Evolutionary conservation across 2,329 filamentous ascomycete genomes (phyloP), one percentile per base, ranked within the genome.

Genomic region (Colletotrichum cuscutae): DNA sequence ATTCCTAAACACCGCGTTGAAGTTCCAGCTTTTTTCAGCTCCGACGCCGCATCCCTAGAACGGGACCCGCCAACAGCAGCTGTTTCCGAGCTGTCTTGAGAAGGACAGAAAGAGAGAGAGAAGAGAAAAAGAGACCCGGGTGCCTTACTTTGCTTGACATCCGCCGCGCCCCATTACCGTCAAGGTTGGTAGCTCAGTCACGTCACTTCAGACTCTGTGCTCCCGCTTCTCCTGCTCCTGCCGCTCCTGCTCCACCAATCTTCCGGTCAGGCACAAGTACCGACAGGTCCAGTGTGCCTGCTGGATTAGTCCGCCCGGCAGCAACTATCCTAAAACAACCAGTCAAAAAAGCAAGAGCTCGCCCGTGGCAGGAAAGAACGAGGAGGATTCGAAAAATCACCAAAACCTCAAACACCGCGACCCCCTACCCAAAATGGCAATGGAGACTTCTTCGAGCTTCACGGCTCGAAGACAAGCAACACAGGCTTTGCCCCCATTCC

Each of bases 381-480:
- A 32, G 32, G 19, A 56, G 42, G 42, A 49, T 49, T 49, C 42
- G 42, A 49, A 49, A 46, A 49, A 49, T 49, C 42, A 49, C 42
- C 42, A 49, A 49, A 26, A 37, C 35, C n/a, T 28, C 46, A 63
- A 13, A 19, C 26, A 49, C 37, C 26, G 13, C 60, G 28, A 71
- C 24, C 32, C 46, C 49, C 28, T 5, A 57, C 58, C 52, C 68
- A 42, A 19, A n/a, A 73, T 71, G 71, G 67, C 71, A 11, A 73
- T 74, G 65, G 72, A 73, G 35, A 74, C 72, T 35, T 63, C 89
- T 77, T 86, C 88, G 80, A 93, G 92, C 84, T 91, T 95, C 80
- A 90, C 91, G 77, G 88, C 91, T 81, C 89, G 93, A 78, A 90
- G 93, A 82, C 89, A 91, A 79, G 92, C 92, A 79, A 90, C 92